Percentiles rank a stretch among this genome's conserved stretches.
phyloP scores from a whole-genome alignment of 345 rosid species.

The Aegle marmelos region DNA sequence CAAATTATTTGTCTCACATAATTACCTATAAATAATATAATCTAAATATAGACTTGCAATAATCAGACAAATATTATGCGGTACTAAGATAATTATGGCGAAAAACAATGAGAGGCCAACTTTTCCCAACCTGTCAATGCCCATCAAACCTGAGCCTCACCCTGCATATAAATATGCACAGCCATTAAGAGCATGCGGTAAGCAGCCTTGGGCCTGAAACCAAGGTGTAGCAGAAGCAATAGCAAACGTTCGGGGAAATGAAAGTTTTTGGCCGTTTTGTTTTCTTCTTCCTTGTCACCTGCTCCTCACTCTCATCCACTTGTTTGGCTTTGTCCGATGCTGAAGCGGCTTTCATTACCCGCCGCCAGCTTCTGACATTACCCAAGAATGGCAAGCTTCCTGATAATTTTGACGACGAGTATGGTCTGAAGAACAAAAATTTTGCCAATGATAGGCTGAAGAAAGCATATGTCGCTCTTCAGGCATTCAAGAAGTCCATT shows the following conservation, averaged over 20 bases:
- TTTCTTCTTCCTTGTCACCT: conserved; percentile 20
- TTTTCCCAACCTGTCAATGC: conserved; percentile 14
- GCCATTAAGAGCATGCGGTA: conserved; percentile 19
- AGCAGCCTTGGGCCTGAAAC: conserved; percentile 75
- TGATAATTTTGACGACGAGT: conserved; percentile 22
- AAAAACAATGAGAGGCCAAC: neutral
- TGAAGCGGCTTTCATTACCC: conserved; percentile 55
- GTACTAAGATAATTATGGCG: too few relatives aligned
- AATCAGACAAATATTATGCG: too few relatives aligned
- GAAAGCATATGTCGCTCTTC: conserved; percentile 66
- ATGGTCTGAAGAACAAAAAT: conserved; percentile 23
- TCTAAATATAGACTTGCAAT: too few relatives aligned
- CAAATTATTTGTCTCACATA: too few relatives aligned
- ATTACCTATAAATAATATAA: too few relatives aligned
- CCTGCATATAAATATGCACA: conserved; percentile 2
- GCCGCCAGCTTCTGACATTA: conserved; percentile 57
- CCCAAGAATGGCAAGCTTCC: conserved; percentile 41
- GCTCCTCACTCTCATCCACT: conserved; percentile 17
- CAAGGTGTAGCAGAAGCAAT: conserved; percentile 44
- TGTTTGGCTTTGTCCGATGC: conserved; percentile 47
- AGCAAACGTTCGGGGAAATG: conserved; percentile 18
- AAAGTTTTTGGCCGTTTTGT: conserved; percentile 57
- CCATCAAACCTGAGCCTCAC: conserved; percentile 10
- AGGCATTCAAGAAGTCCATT: conserved; percentile 70
- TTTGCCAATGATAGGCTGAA: conserved; percentile 57